phyloP scores from a whole-genome alignment of 306 rosid genomes.

The Cucumis hystrix region DNA sequence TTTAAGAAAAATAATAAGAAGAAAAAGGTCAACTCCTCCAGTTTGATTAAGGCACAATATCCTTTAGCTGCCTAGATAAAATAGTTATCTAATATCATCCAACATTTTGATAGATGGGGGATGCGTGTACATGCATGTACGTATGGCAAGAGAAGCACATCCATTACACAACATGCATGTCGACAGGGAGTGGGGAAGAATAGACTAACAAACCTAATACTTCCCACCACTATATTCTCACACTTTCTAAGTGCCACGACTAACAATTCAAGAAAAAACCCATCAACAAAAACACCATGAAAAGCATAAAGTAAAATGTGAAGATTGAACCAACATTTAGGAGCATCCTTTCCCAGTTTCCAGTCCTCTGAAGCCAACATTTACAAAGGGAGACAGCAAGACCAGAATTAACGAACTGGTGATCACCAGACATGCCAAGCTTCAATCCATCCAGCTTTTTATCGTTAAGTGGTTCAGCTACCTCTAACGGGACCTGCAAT shows the following conservation, averaged over 20 bases:
- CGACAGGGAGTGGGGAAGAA: background rate
- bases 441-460: constrained; percentile 35
- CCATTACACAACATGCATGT: background rate
- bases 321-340: constrained; percentile 27
- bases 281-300: background rate
- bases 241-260: background rate
- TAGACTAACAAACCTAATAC: background rate
- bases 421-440: constrained; percentile 63
- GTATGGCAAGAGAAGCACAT: background rate
- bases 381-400: constrained; percentile 66
- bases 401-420: constrained; percentile 57
- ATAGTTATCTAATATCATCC: background rate
- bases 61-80: background rate
- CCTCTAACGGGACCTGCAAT: constrained; percentile 49
- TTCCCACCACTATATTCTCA: background rate
- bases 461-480: constrained; percentile 33
- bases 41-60: background rate
- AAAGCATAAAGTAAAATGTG: background rate
- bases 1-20: background rate
- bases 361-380: constrained; percentile 77
- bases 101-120: background rate
- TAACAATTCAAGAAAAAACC: constrained; percentile 1
- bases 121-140: background rate
- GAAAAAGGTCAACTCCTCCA: background rate
- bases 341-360: constrained; percentile 43